phyloP scores from a whole-genome alignment of 768 basidiomycete species.

The Suillus bovinus region DNA sequence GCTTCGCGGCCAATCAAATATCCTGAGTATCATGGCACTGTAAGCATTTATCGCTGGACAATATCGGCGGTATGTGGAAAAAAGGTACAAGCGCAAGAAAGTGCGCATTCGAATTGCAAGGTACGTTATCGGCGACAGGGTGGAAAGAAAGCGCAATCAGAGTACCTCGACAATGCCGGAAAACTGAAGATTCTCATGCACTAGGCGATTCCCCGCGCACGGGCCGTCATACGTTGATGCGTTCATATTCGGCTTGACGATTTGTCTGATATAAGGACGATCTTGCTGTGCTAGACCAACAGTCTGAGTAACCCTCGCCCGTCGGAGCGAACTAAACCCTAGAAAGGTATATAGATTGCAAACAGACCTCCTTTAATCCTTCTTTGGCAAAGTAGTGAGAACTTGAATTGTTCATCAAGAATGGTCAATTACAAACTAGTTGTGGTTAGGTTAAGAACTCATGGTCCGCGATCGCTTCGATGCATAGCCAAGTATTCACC shows the following conservation, averaged over 20 bases:
- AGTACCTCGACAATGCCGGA: neutral
- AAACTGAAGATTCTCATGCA: constrained; percentile 2
- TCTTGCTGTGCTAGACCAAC: neutral
- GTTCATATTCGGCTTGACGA: too few relatives aligned
- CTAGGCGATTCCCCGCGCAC: neutral
- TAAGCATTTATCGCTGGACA: neutral
- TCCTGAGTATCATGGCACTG: neutral
- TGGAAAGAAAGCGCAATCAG: constrained; percentile 2
- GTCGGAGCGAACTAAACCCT: neutral
- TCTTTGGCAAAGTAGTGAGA: constrained; percentile 1
- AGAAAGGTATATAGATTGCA: constrained; percentile 3
- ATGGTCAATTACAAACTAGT: constrained; percentile 5
- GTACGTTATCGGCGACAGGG: constrained; percentile 7
- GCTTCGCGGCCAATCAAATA: constrained; percentile 6
- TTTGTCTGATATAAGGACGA: neutral
- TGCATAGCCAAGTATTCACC: neutral
- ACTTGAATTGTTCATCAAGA: neutral
- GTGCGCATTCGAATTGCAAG: neutral
- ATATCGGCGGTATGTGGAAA: constrained; percentile 2
- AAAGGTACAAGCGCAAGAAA: neutral
- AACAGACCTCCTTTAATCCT: neutral
- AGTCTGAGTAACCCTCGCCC: neutral
- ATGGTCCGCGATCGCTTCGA: neutral
- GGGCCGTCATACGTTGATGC: too few relatives aligned
- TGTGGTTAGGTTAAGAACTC: neutral